Percentiles rank a stretch among this genome's conserved stretches.
Conservation (phyloP, 331 rosid species). For the Malus hybrid region DNA sequence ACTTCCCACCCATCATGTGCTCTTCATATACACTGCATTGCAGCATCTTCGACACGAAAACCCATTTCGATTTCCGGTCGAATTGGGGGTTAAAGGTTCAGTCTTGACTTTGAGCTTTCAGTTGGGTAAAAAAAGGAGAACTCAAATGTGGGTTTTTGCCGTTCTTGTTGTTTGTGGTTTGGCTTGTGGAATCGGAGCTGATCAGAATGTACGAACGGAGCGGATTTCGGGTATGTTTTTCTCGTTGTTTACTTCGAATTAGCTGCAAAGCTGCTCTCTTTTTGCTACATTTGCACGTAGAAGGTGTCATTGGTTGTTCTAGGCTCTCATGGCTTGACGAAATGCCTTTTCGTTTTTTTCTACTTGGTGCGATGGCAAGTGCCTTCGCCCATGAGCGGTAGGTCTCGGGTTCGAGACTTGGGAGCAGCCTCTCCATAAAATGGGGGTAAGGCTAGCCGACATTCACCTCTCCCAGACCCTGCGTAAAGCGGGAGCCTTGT, state of each 20-base stretch:
- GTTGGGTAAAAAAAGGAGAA: constrained; percentile 17
- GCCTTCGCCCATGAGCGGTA: too few species aligned
- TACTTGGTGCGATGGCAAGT: too few species aligned
- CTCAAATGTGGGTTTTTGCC: constrained; percentile 20
- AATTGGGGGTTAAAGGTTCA: neutral
- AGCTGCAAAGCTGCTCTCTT: neutral
- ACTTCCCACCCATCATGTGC: constrained; percentile 39
- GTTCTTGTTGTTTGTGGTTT: constrained; percentile 13
- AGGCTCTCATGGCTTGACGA: neutral
- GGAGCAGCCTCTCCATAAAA: too few species aligned
- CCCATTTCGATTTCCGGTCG: constrained; percentile 7
- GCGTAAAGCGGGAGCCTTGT: too few species aligned
- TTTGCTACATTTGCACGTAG: neutral
- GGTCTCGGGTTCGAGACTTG: too few species aligned
- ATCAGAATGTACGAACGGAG: constrained; percentile 35
- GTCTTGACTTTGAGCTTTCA: neutral
- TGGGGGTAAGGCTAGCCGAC: too few species aligned
- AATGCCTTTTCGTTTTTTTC: neutral
- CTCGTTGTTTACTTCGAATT: neutral
- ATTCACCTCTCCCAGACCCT: too few species aligned
- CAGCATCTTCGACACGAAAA: constrained; percentile 2
- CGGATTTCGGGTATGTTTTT: constrained; percentile 38
- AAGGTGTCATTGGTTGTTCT: neutral
- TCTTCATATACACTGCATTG: constrained; percentile 19
- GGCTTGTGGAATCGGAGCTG: constrained; percentile 26